Conservation (phyloP, 768 basidiomycete species). For the Tricholoma furcatifolium region DNA sequence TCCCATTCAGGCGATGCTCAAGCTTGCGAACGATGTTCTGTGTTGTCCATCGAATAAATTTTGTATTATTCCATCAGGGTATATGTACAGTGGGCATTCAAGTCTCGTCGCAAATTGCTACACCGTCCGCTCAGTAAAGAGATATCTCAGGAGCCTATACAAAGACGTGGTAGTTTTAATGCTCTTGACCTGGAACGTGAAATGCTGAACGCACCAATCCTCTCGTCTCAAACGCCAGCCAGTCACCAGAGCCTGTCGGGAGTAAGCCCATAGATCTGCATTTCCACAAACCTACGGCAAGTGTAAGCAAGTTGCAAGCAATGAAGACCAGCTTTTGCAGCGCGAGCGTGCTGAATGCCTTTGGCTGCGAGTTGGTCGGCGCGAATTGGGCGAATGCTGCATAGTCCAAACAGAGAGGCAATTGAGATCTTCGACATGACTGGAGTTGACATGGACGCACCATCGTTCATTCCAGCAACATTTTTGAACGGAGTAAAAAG, state of each 20-base stretch:
- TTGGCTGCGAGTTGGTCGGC: slow-evolving; percentile 56
- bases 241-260: slow-evolving; percentile 89
- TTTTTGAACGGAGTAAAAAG: slow-evolving; percentile 86
- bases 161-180: not conserved
- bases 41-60: not conserved
- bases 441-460: slow-evolving; percentile 47
- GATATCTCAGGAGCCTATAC: slow-evolving; percentile 16
- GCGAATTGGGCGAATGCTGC: slow-evolving; percentile 75
- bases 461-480: slow-evolving; percentile 70
- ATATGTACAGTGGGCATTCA: not conserved
- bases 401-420: not conserved
- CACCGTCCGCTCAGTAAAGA: slow-evolving; percentile 3
- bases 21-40: no score
- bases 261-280: slow-evolving; percentile 90
- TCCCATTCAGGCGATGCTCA: not conserved
- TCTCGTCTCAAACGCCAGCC: slow-evolving; percentile 90
- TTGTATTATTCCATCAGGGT: not conserved
- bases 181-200: not conserved
- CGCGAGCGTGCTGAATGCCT: slow-evolving; percentile 53
- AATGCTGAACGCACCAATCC: slow-evolving; percentile 50
- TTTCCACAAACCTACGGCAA: slow-evolving; percentile 89
- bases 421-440: not conserved
- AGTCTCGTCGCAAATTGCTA: no score
- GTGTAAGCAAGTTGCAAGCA: slow-evolving; percentile 71
- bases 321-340: slow-evolving; percentile 74